Evolutionary conservation across 495 filamentous ascomycete genomes (phyloP).

Genomic region (Talaromyces proteolyticus): DNA sequence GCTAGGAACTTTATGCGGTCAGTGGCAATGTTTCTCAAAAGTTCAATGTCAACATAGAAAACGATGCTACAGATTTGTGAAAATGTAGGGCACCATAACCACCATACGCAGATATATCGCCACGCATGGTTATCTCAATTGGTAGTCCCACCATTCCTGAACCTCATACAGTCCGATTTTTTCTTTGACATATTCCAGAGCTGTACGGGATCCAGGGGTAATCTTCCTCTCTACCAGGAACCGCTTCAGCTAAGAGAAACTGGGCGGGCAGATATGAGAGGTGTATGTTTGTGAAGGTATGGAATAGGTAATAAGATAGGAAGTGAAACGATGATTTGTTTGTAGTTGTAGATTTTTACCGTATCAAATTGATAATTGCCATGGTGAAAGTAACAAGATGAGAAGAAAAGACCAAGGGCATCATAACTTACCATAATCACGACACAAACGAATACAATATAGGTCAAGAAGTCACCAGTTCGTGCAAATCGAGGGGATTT

Average conservation of each 20-base stretch:
- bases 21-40: constrained; percentile 16
- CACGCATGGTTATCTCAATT: constrained; percentile 72
- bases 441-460: constrained; percentile 54
- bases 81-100: constrained; percentile 90
- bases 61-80: constrained; percentile 15
- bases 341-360: background rate
- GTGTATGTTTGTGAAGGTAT: constrained; percentile 28
- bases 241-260: constrained; percentile 78
- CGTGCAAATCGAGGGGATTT: constrained; percentile 52
- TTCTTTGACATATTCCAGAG: constrained; percentile 73
- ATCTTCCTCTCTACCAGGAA: constrained; percentile 99
- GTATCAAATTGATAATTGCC: no score
- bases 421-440: constrained; percentile 55
- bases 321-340: constrained; percentile 5
- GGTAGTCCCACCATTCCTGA: constrained; percentile 86
- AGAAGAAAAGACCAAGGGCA: constrained; percentile 6
- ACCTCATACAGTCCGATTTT: constrained; percentile 65
- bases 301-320: constrained; percentile 9
- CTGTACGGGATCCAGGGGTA: constrained; percentile 70
- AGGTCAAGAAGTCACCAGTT: constrained; percentile 65
- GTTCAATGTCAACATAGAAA: no score
- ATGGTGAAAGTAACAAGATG: background rate
- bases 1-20: constrained; percentile 41
- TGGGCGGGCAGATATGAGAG: constrained; percentile 97
- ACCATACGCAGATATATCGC: constrained; percentile 59